Conservation (phyloP, 352 stramenopile species). For the Thalassiosira mediterranea region DNA sequence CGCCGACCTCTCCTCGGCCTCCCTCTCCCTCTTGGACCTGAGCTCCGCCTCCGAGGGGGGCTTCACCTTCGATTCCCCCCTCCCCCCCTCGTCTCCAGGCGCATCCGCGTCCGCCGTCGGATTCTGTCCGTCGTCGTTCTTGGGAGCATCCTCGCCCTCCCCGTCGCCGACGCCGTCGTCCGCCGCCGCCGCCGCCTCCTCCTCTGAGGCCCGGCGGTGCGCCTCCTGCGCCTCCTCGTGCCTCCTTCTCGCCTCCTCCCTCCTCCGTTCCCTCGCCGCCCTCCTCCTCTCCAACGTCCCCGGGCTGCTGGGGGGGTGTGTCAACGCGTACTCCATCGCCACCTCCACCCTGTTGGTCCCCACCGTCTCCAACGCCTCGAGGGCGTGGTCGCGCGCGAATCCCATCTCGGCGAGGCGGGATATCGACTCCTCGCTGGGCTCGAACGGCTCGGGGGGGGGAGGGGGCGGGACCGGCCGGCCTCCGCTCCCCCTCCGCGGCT, state of each 20-base stretch:
- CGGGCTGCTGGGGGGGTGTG: constrained; percentile 84
- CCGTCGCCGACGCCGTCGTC: background rate
- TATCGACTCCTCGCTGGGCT: constrained; percentile 89
- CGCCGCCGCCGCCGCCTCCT: background rate
- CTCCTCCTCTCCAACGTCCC: constrained; percentile 60
- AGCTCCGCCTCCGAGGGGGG: constrained; percentile 26
- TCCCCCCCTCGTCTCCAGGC: constrained; percentile 4
- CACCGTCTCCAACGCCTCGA: constrained; percentile 88
- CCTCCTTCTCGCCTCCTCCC: background rate
- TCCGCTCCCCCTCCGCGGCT: background rate
- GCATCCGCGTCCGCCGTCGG: background rate
- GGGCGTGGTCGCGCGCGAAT: constrained; percentile 89
- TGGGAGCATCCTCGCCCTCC: background rate
- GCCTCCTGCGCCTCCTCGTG: background rate
- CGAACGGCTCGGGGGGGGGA: constrained; percentile 78
- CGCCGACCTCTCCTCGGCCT: constrained; percentile 49
- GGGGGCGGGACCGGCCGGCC: background rate
- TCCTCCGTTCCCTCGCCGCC: constrained; percentile 41
- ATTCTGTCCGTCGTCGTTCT: background rate
- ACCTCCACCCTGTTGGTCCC: constrained; percentile 89
- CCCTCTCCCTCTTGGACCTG: constrained; percentile 33
- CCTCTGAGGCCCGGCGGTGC: background rate
- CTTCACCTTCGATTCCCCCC: constrained; percentile 22
- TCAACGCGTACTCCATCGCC: constrained; percentile 93
- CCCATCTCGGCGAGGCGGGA: constrained; percentile 94